Base-by-base conservation (phyloP, 2,329 filamentous ascomycete genomes). In the Capronia epimyces region DNA sequence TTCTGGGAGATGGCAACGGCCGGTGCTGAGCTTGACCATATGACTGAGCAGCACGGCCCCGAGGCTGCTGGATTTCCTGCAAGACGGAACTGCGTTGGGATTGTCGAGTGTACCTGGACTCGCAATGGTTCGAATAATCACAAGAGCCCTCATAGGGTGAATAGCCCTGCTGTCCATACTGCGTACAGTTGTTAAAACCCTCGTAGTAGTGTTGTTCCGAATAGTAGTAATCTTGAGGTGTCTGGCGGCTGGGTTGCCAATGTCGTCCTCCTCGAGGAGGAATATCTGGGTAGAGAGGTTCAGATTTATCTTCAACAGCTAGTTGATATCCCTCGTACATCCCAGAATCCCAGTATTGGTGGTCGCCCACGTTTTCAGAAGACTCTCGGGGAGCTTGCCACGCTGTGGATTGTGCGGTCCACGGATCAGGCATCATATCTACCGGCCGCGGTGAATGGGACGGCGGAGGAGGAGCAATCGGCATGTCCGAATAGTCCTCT, bases 361-460 rank as follows among this genome's bases (percentile, higher is more conserved):
- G 18, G 21, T 43, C 47, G 4, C 56, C 22, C 9, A 40, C 42
- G 22, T 45, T 42, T 20, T 53, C 50, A 18, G 54, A 48, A 29
- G 53, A 51, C 12, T 48, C 43, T 32, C 52, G 39, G 20, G 50
- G 48, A 43, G 50, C 52, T 46, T 48, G 44, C 60, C 60, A 59
- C 6, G 45, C 45, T 15, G 48, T 48, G n/a, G 56, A 54, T 31
- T 60, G 58, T 20, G 42, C 25, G 10, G 50, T 40, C 60, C 60
- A 62, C 13, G 41, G 47, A 46, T 55, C 49, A 34, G 46, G 50
- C 5, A 42, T 54, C 13, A 60, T 52, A 45, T 60, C 58, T 6
- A 57, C 27, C 1, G 60, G 60, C 25, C 51, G 50, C 13, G 60
- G 60, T 4, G 58, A 62, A 53, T 62, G 60, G 4, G 50, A 55